A percentile compares a stretch with the other conserved stretches of the same genome.
Conservation (phyloP, 129 eudicot species). For the Erigeron canadensis region DNA sequence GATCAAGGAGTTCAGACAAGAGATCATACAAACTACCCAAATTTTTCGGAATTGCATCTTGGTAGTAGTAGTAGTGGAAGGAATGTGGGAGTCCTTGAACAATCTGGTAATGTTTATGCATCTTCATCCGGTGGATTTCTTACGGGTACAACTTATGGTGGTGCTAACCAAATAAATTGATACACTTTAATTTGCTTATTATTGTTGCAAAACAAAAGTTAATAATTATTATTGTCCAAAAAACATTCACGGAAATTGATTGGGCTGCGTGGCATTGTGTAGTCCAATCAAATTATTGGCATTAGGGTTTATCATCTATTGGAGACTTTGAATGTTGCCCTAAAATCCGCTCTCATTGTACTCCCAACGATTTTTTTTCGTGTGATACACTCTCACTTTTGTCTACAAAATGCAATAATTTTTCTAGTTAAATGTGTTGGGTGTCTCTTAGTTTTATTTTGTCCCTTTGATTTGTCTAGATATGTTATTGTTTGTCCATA, state of each 20-base stretch:
- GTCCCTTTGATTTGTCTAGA: too few species aligned
- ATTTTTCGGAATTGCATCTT: constrained; percentile 71
- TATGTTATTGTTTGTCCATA: too few species aligned
- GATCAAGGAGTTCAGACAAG: constrained; percentile 77
- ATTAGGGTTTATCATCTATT: constrained; percentile 35
- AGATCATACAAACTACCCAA: constrained; percentile 53
- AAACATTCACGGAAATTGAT: constrained; percentile 8
- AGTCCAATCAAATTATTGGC: constrained; percentile 32
- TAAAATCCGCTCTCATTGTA: constrained; percentile 2
- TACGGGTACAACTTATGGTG: constrained; percentile 37
- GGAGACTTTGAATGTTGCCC: constrained; percentile 25
- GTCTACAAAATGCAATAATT: not conserved
- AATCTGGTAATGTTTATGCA: constrained; percentile 47
- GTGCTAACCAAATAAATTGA: constrained; percentile 33
- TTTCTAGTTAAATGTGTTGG: too few species aligned
- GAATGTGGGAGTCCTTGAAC: constrained; percentile 45
- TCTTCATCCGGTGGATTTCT: constrained; percentile 61
- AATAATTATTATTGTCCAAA: not conserved
- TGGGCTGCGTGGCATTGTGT: constrained; percentile 32
- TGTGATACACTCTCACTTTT: constrained; percentile 13
- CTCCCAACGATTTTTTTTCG: constrained; percentile 21
- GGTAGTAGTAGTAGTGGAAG: constrained; percentile 47
- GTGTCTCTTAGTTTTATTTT: too few species aligned
- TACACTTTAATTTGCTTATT: not conserved
- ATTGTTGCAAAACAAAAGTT: not conserved